These are phyloP conservation scores for Henckelia pumila DNA, from an alignment of 257 asterid genomes.

Conservation along the genomic window DNA sequence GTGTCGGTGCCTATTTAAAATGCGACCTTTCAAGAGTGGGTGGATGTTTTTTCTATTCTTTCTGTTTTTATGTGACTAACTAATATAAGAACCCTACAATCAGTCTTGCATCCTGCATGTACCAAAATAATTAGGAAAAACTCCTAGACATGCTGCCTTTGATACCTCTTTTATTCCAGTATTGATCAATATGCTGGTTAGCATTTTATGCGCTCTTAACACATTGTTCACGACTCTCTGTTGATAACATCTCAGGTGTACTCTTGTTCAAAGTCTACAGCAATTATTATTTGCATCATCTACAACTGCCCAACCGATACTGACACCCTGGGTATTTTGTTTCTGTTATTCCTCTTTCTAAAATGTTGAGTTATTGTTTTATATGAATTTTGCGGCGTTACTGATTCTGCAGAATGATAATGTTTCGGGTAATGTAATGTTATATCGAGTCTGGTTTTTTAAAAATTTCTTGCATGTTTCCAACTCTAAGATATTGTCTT, in stretches of 20 bases:
- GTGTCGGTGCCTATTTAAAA: not conserved
- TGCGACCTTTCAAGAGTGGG: not conserved
- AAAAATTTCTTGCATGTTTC: not conserved
- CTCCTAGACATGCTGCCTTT: not conserved
- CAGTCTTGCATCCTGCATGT: not conserved
- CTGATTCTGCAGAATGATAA: not conserved
- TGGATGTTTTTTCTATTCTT: not conserved
- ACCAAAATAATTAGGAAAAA: not conserved
- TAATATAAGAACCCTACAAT: not conserved
- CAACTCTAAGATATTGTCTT: not conserved
- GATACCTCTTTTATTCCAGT: not conserved
- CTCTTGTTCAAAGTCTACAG: conserved; percentile 92
- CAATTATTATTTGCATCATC: conserved; percentile 94
- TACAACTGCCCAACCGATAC: conserved; percentile 92
- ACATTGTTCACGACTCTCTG: conserved; percentile 16
- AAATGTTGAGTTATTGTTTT: not conserved
- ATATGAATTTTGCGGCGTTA: not conserved
- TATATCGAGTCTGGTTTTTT: not conserved
- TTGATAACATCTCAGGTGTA: conserved; percentile 58
- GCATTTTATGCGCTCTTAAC: conserved; percentile 2
- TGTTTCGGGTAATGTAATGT: not conserved
- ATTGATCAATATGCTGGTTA: not conserved
- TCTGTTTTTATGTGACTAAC: too few relatives aligned
- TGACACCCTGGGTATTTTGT: conserved; percentile 81
- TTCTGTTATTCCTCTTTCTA: conserved; percentile 5